phyloP scores from a whole-genome alignment of 495 filamentous ascomycete genomes.

The Neurospora sp. region DNA sequence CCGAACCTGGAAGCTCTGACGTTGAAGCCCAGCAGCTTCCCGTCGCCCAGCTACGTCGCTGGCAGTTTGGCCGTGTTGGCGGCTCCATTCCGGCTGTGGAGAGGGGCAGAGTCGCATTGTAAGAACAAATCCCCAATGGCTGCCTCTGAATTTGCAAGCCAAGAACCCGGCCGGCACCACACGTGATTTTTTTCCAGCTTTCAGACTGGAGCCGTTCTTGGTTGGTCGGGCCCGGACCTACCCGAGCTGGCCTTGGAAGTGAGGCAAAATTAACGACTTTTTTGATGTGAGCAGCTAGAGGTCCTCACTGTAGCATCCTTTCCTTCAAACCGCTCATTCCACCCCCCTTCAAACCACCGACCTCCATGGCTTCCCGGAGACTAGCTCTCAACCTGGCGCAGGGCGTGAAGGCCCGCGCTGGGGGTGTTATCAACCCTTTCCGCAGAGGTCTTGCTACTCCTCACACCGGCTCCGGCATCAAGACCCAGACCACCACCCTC shows the following conservation, averaged over 20 bases:
- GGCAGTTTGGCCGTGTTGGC: background rate
- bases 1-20: background rate
- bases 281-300: conserved; percentile 16
- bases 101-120: background rate
- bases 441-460: conserved; percentile 81
- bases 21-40: background rate
- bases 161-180: background rate
- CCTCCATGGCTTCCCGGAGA: conserved; percentile 86
- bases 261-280: conserved; percentile 29
- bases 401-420: conserved; percentile 73
- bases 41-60: conserved; percentile 2
- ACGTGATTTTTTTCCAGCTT: too few relatives aligned
- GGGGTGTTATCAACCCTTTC: conserved; percentile 57
- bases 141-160: background rate
- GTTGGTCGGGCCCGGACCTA: too few relatives aligned
- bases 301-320: conserved; percentile 4
- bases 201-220: too few relatives aligned
- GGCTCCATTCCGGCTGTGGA: background rate
- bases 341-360: conserved; percentile 23
- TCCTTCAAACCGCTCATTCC: conserved; percentile 39
- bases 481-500: conserved; percentile 89
- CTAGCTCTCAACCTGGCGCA: conserved; percentile 81
- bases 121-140: background rate
- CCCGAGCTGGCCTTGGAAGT: conserved; percentile 26
- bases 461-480: conserved; percentile 47